Evolutionary conservation across 1,284 basidiomycete genomes (phyloP).

Genomic region (Rhodotorula sp.): DNA sequence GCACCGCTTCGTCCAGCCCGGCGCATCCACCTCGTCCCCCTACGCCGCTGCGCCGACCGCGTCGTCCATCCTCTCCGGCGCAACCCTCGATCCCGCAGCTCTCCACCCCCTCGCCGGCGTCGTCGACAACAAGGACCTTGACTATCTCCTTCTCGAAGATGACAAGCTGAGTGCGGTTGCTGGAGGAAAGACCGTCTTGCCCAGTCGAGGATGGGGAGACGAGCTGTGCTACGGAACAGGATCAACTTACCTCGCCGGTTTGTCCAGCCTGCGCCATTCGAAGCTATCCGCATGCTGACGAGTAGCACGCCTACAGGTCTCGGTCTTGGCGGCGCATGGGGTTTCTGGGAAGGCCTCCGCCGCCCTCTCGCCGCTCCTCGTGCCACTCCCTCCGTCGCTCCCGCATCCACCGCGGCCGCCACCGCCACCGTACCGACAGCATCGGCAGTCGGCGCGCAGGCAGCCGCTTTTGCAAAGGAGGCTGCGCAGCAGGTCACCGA

Average conservation of each 20-base stretch:
- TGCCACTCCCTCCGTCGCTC: constrained; percentile 21
- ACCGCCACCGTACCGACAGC: constrained; percentile 34
- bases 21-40: constrained; percentile 45
- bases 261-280: constrained; percentile 51
- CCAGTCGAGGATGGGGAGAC: constrained; percentile 96
- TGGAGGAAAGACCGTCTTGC: constrained; percentile 79
- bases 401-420: constrained; percentile 22
- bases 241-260: constrained; percentile 95
- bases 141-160: constrained; percentile 89
- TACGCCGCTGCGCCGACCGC: constrained; percentile 67
- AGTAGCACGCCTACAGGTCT: constrained; percentile 62
- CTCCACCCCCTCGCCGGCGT: constrained; percentile 86
- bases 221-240: constrained; percentile 99
- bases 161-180: constrained; percentile 84
- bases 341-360: constrained; percentile 87
- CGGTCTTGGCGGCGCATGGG: constrained; percentile 89
- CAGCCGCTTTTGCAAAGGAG: constrained; percentile 36
- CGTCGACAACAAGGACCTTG: constrained; percentile 65
- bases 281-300: constrained; percentile 27
- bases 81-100: constrained; percentile 81
- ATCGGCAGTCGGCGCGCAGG: constrained; percentile 35
- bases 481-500: constrained; percentile 11
- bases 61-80: constrained; percentile 66
- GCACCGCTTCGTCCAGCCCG: constrained; percentile 28
- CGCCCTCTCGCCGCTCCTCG: constrained; percentile 47